Evolutionary conservation across 1,284 basidiomycete species (phyloP).

Genomic region (Pulchroboletus neoregius): DNA sequence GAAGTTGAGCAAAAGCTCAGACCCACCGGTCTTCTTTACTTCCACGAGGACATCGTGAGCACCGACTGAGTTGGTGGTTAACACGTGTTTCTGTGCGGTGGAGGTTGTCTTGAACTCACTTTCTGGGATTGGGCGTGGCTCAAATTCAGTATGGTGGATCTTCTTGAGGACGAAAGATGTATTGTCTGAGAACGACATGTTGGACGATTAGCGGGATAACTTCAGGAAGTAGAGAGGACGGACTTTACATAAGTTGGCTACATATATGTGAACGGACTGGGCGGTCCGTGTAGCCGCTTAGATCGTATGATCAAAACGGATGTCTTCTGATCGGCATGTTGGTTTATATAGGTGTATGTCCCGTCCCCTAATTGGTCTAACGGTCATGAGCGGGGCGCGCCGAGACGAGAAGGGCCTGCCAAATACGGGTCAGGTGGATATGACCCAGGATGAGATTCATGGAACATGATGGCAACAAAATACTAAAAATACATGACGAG

Average conservation of each 20-base stretch:
- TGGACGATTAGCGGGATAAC: neutral
- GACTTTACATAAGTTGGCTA: neutral
- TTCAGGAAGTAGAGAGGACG: neutral
- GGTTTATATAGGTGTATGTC: too few relatives aligned
- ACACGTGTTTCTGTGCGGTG: neutral
- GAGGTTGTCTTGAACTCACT: conserved; percentile 39
- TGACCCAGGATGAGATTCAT: too few relatives aligned
- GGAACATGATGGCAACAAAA: too few relatives aligned
- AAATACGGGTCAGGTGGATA: too few relatives aligned
- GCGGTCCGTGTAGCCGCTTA: conserved; percentile 11
- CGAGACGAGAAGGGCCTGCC: too few relatives aligned
- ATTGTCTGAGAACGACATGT: conserved; percentile 59
- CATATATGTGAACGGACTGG: neutral
- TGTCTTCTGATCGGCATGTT: too few relatives aligned
- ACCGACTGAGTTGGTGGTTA: conserved; percentile 43
- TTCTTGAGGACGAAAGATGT: conserved; percentile 75
- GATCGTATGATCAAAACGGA: neutral
- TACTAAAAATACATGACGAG: too few relatives aligned
- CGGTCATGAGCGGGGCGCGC: too few relatives aligned
- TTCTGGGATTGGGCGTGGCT: conserved; percentile 76
- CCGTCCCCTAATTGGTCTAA: too few relatives aligned
- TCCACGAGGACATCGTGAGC: conserved; percentile 83
- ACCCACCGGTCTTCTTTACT: conserved; percentile 85
- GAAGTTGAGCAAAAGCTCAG: neutral
- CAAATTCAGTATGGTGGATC: conserved; percentile 70